Evolutionary conservation across 805 yeast genomes (phyloP), one percentile per base, ranked within the genome.

Genomic region (Hanseniaspora vineae): DNA sequence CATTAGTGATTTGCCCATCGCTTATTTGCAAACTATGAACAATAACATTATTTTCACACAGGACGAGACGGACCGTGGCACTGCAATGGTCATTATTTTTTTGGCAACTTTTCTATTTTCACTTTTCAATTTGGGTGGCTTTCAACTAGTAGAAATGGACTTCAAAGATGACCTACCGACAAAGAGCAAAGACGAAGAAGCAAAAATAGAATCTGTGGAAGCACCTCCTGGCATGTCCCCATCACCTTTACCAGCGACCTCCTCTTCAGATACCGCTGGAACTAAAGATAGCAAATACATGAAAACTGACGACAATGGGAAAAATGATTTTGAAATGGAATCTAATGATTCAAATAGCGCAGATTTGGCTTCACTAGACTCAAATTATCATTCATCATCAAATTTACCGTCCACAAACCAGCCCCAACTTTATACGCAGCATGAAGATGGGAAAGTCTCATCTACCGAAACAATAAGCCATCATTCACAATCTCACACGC

Each of bases 81-180:
- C 83, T 23, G 92, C 96, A 0, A 85, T 83, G 62, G 81, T 84
- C 18, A 81, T 88, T 56, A 80, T 88, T 33, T 84, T 82, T 55
- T 68, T 81, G 42, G 81, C 86, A 2, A 71, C 81, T 33, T 85
- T 83, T 63, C 66, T 78, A 49, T 61, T 80, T 40, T 67, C 73
- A 58, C 76, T 85, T 15, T 88, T 88, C 66, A 82, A 84, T 55
- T 60, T 82, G 37, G 96, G 96, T 10, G 78, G 85, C 1, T 81
- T 79, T 56, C 70, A 78, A 52, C 65, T 88, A 48, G 71, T 87
- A 20, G 84, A 78, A 48, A 68, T 73, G 64, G 97, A 88, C 61
- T 83, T 86, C 58, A 61, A 54, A 33, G 15, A 33, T 33, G 37
- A 33, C 9, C 5, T 40, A 14, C 39, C 14, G 14, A 32, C 31